Base-by-base conservation (phyloP, 1,284 basidiomycete genomes). In the Golubevia sp. region DNA sequence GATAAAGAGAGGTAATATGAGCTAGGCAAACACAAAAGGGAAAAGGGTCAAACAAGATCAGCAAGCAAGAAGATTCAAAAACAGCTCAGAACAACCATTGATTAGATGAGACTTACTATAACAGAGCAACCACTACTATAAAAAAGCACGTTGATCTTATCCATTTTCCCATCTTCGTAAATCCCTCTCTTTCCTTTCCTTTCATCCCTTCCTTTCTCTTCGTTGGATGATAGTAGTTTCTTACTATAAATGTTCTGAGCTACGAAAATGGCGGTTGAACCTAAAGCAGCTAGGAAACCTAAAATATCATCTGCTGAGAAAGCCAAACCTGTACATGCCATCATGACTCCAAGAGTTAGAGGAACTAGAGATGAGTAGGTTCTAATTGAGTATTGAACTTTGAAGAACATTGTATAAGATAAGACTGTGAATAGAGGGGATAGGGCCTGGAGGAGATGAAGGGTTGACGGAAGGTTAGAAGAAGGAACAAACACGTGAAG, bases 221-320 rank as follows among this genome's bases (percentile, higher is more conserved):
- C 48, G 11, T 30, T 52, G 7, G 58, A 58, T 13, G 58, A 56
- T 7, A 83, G 63, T 6, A 82, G 66, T 56, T 82, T 83, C 50
- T 83, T 83, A 49, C 71, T 75, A 59, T 78, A 80, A 54, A 83
- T 80, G 63, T 82, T 82, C 30, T 83, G 79, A 13, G 77, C 81
- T 3, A 83, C 81, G 57, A 82, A 77, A 30, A 83, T 69, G 18
- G 62, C 27, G 23, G 68, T 67, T 27, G 57, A 61, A 5, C 56
- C 61, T 7, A 70, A 59, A 15, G 62, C 58, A 2, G 49, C 18
- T 24, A 38, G 23, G 27, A 67, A 50, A 13, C 65, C 66, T 26
- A 67, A 26, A 56, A 60, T 67, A 7, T 67, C 63, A 54, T 74
- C 71, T 13, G 66, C 62, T 5, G 49, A 49, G 51, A 71, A 72